Percentiles rank a stretch among this genome's conserved stretches.
Conservation (phyloP, 345 rosid genomes). For the Angophora floribunda region DNA sequence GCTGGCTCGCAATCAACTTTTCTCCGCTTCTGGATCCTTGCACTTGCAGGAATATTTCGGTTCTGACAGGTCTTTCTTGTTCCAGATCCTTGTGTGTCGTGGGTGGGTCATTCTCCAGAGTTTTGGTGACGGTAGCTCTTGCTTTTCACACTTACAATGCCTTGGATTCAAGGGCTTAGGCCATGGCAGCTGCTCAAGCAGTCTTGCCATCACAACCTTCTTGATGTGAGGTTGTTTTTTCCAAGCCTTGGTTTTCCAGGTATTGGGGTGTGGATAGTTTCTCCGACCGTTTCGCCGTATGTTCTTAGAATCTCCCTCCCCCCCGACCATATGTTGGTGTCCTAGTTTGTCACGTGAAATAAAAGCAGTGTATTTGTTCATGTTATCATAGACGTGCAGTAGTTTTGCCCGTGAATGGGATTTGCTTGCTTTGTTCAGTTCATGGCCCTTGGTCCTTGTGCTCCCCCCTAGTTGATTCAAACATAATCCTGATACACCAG, state of each 20-base stretch:
- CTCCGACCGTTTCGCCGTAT: neutral
- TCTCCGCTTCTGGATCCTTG: conserved; percentile 20
- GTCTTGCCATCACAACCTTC: neutral
- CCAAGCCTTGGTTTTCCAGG: neutral
- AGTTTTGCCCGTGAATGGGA: neutral
- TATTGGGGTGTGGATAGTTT: neutral
- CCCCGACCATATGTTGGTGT: neutral
- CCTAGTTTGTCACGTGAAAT: neutral
- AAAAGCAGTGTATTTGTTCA: neutral
- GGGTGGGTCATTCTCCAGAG: neutral
- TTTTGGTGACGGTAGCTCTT: neutral
- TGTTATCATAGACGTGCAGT: neutral
- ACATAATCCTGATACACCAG: neutral
- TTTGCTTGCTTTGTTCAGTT: neutral
- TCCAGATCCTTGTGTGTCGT: neutral
- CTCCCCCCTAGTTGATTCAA: neutral
- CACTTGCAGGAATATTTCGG: conserved; percentile 11
- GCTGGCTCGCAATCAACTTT: conserved; percentile 3
- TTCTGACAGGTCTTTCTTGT: neutral
- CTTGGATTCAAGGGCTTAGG: neutral
- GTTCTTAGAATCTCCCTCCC: neutral
- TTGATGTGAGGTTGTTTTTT: neutral
- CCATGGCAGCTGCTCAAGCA: neutral
- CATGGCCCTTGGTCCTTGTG: neutral
- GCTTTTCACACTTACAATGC: neutral